Conservation (phyloP, 306 rosid genomes). For the Dryas octopetala region DNA sequence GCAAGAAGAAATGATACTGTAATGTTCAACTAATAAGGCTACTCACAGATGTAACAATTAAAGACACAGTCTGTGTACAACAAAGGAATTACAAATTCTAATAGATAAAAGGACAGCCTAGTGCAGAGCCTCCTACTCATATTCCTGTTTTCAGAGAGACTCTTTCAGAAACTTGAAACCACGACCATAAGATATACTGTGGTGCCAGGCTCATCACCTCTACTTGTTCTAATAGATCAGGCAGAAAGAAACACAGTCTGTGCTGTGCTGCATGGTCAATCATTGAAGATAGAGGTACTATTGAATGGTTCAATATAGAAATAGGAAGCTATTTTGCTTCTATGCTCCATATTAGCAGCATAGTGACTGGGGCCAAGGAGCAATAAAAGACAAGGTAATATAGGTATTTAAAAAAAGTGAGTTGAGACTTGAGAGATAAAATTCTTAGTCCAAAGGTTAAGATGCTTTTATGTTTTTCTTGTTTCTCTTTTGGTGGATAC, state of each 20-base stretch:
- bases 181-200: background rate
- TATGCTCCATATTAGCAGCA: background rate
- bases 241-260: background rate
- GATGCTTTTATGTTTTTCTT: background rate
- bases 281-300: background rate
- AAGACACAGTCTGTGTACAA: background rate
- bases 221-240: background rate
- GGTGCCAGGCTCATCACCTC: background rate
- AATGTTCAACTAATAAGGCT: background rate
- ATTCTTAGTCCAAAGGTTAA: background rate
- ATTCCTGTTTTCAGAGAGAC: background rate
- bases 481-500: slow-evolving; percentile 2
- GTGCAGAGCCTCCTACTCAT: background rate
- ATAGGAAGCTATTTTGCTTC: background rate
- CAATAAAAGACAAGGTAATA: background rate
- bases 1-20: background rate
- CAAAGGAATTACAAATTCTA: background rate
- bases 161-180: background rate
- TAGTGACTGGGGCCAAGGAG: background rate
- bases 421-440: slow-evolving; percentile 2
- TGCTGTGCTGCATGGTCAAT: slow-evolving; percentile 12
- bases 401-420: background rate
- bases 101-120: background rate
- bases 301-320: background rate
- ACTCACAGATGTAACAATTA: background rate